Evolutionary conservation across 2,329 filamentous ascomycete species (phyloP).

Genomic region (Monilinia vaccinii-corymbosi): DNA sequence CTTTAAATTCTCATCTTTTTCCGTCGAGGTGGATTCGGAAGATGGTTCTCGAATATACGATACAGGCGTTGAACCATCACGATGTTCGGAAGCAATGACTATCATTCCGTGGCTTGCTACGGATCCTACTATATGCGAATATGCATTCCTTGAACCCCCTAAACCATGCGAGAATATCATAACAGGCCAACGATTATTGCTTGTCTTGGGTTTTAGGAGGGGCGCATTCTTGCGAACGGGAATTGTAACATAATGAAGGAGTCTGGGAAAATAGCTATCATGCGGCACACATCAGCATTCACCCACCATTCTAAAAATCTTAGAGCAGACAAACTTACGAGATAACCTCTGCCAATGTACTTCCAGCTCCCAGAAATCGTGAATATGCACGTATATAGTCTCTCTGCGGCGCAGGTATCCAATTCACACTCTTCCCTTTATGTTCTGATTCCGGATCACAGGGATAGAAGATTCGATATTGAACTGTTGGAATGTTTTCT

Average conservation of each 20-base stretch:
- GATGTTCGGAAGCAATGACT: conserved; percentile 73
- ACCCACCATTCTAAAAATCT: not conserved
- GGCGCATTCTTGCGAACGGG: conserved; percentile 64
- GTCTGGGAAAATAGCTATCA: conserved; percentile 54
- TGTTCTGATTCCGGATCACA: conserved; percentile 37
- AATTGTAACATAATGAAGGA: conserved; percentile 65
- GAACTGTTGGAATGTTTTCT: conserved; percentile 58
- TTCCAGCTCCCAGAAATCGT: conserved; percentile 61
- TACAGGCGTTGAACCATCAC: conserved; percentile 72
- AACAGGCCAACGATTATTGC: conserved; percentile 59
- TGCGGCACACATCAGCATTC: not conserved
- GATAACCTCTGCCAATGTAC: conserved; percentile 47
- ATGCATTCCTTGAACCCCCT: conserved; percentile 72
- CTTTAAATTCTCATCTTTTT: conserved; percentile 21
- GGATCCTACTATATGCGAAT: conserved; percentile 73
- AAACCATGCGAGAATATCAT: conserved; percentile 82
- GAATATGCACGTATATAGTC: conserved; percentile 68
- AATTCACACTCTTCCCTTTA: conserved; percentile 48
- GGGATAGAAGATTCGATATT: conserved; percentile 78
- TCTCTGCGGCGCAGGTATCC: conserved; percentile 70
- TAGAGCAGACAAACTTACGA: conserved; percentile 43
- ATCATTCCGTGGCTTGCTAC: conserved; percentile 74
- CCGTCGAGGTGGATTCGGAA: conserved; percentile 31
- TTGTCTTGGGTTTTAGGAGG: conserved; percentile 39
- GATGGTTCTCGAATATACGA: conserved; percentile 56